phyloP scores from a whole-genome alignment of 1,284 basidiomycete genomes.

The Cryptococcus depauperatus region DNA sequence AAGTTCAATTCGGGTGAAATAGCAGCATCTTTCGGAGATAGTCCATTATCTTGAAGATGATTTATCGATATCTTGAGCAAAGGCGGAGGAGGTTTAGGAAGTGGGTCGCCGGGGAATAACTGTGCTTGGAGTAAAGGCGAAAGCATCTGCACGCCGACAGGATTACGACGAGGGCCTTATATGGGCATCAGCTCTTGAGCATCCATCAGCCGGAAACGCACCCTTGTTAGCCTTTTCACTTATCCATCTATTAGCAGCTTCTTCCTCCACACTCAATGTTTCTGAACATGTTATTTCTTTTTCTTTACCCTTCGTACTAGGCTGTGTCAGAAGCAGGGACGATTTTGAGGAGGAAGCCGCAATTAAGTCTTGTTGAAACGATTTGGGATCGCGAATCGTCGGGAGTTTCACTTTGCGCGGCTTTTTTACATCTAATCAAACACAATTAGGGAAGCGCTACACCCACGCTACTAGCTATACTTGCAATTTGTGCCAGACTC shows the following conservation, averaged over 20 bases:
- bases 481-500: background rate
- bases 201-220: background rate
- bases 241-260: background rate
- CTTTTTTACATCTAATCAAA: background rate
- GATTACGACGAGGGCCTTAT: constrained; percentile 53
- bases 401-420: constrained; percentile 12
- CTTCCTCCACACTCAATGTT: background rate
- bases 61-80: constrained; percentile 68
- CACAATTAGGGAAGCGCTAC: background rate
- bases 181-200: background rate
- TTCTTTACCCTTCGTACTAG: constrained; percentile 24
- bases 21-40: constrained; percentile 72
- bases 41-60: constrained; percentile 69
- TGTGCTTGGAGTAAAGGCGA: constrained; percentile 71
- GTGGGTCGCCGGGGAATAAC: constrained; percentile 65
- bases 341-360: constrained; percentile 8
- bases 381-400: constrained; percentile 14
- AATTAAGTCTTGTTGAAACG: background rate
- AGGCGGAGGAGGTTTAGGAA: constrained; percentile 56
- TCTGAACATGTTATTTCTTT: constrained; percentile 5
- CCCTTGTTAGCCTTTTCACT: background rate
- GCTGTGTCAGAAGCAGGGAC: background rate
- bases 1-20: constrained; percentile 70
- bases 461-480: background rate
- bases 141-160: constrained; percentile 86